Conservation (phyloP, 176 grass and related monocot genomes). For the Musa beccarii region DNA sequence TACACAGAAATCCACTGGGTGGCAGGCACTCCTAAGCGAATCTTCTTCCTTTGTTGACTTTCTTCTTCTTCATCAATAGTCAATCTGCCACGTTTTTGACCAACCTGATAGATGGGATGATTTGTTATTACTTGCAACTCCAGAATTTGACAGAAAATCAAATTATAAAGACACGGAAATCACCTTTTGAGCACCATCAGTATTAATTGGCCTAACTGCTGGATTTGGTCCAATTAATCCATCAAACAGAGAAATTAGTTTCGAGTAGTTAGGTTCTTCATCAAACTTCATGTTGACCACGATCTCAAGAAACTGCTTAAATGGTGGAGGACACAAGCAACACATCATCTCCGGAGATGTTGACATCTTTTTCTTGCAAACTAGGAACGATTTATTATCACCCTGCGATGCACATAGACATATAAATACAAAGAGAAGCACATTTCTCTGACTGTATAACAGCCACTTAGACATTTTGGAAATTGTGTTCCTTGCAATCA, state of each 20-base stretch:
- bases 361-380: conserved; percentile 92
- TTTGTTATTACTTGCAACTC: background rate
- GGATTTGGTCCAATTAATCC: conserved; percentile 70
- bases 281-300: conserved; percentile 96
- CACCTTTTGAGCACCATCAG: conserved; percentile 77
- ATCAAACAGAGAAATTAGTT: conserved; percentile 78
- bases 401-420: conserved; percentile 32
- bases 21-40: conserved; percentile 55
- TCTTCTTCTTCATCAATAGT: conserved; percentile 41
- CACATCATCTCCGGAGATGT: conserved; percentile 61
- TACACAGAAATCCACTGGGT: conserved; percentile 92
- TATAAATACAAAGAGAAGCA: background rate
- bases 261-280: conserved; percentile 81
- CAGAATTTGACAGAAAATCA: background rate
- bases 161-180: background rate
- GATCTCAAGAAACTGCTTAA: conserved; percentile 58
- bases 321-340: conserved; percentile 64
- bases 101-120: conserved; percentile 40
- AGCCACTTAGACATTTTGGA: background rate
- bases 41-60: conserved; percentile 53
- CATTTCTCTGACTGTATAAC: background rate
- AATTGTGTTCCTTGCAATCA: background rate
- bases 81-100: conserved; percentile 69
- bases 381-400: conserved; percentile 83
- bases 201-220: conserved; percentile 67